Evolutionary conservation across 768 basidiomycete genomes (phyloP).

Genomic region (Multifurca ochricompacta): DNA sequence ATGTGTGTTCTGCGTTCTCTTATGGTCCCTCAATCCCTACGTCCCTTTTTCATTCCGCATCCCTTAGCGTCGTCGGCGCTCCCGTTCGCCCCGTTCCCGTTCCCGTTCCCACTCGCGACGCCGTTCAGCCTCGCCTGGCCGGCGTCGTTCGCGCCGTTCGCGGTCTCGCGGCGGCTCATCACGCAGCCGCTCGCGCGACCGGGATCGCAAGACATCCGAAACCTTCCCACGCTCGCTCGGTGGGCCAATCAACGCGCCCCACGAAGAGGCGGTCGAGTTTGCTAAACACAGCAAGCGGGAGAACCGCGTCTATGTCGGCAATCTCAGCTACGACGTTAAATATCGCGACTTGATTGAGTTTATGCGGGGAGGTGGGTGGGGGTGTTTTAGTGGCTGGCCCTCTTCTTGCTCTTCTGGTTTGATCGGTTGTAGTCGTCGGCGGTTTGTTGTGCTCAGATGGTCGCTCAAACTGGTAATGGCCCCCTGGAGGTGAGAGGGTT

Average conservation of each 20-base stretch:
- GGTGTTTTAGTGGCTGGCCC: conserved; percentile 53
- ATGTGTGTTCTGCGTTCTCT: conserved; percentile 35
- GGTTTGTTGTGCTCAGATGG: neutral
- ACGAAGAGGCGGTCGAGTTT: conserved; percentile 93
- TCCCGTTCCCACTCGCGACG: conserved; percentile 65
- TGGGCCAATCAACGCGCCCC: conserved; percentile 83
- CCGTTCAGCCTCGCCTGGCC: conserved; percentile 51
- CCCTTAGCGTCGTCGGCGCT: conserved; percentile 17
- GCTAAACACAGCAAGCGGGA: conserved; percentile 95
- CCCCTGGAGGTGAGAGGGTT: conserved; percentile 7
- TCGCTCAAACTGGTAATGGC: neutral
- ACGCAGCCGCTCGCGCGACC: conserved; percentile 53
- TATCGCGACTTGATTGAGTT: conserved; percentile 99
- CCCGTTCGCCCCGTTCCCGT: conserved; percentile 55
- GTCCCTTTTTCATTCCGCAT: neutral
- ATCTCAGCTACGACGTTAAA: conserved; percentile 97
- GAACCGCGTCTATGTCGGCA: conserved; percentile 97
- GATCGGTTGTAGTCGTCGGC: conserved; percentile 5
- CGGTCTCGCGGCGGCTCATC: conserved; percentile 47
- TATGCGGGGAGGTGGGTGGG: conserved; percentile 99
- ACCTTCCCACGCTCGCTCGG: conserved; percentile 74
- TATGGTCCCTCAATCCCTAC: neutral
- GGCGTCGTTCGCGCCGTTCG: conserved; percentile 52
- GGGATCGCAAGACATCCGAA: conserved; percentile 54
- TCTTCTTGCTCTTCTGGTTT: conserved; percentile 33